Evolutionary conservation across 306 rosid species (phyloP).

Genomic region (Mucuna pruriens): DNA sequence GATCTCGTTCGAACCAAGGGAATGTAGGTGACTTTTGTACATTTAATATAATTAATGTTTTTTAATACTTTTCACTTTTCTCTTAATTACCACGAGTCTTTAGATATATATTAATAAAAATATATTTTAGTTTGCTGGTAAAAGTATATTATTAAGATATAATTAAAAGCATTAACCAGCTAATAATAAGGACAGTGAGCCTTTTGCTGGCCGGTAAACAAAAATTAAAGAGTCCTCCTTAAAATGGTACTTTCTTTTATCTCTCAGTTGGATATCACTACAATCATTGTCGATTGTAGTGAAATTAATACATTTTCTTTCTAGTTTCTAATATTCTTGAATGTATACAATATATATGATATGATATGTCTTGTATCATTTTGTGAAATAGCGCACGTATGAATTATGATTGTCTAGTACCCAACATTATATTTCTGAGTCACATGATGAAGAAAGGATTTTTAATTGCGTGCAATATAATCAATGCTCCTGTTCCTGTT

Average conservation of each 20-base stretch:
- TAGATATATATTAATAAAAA: neutral
- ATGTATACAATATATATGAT: neutral
- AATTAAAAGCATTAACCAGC: neutral
- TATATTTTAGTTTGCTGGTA: too few species aligned
- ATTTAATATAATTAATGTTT: too few species aligned
- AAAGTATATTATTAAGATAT: neutral
- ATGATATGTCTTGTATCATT: neutral
- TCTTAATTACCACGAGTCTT: neutral
- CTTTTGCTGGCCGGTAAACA: neutral
- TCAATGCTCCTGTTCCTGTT: neutral
- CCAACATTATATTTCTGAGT: constrained; percentile 5
- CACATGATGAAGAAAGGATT: neutral
- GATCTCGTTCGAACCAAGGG: too few species aligned
- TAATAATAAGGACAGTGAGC: neutral
- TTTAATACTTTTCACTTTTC: neutral
- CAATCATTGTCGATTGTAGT: neutral
- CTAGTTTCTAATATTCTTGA: neutral
- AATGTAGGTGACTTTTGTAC: too few species aligned
- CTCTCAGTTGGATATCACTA: neutral
- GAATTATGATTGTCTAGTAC: neutral
- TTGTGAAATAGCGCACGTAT: neutral
- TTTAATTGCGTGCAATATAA: neutral
- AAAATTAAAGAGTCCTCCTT: neutral
- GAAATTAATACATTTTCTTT: neutral
- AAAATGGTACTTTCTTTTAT: neutral